phyloP scores from a whole-genome alignment of 1,284 basidiomycete genomes.

The Malassezia globosa region DNA sequence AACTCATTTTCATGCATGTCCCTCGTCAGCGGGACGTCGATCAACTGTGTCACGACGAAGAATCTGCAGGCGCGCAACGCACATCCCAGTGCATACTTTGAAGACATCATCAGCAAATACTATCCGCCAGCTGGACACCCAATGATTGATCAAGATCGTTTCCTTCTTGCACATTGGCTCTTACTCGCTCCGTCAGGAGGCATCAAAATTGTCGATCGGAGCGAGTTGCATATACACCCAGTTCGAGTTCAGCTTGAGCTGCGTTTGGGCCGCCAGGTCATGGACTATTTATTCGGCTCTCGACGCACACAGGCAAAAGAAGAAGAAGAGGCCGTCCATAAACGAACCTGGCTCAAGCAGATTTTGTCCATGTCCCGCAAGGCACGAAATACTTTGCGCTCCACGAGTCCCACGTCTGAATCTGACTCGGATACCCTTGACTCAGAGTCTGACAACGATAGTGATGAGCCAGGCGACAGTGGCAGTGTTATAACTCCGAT shows the following conservation, averaged over 20 bases:
- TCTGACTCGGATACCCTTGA: background rate
- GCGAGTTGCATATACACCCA: constrained; percentile 73
- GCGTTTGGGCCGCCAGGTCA: constrained; percentile 65
- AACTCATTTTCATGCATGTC: constrained; percentile 74
- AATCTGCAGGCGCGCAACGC: constrained; percentile 77
- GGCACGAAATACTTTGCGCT: background rate
- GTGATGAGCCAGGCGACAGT: background rate
- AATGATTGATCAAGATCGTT: constrained; percentile 35
- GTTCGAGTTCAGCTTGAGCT: constrained; percentile 63
- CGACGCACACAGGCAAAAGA: constrained; percentile 26
- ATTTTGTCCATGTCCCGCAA: background rate
- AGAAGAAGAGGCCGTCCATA: constrained; percentile 24
- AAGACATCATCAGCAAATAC: constrained; percentile 71
- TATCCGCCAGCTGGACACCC: constrained; percentile 21
- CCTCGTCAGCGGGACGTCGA: constrained; percentile 76
- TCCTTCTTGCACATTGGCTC: constrained; percentile 37
- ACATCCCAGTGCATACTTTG: constrained; percentile 68
- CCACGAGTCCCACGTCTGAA: background rate
- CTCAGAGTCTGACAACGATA: background rate
- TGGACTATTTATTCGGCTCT: constrained; percentile 69
- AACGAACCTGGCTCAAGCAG: constrained; percentile 9
- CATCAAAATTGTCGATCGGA: constrained; percentile 76
- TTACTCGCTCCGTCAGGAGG: constrained; percentile 65
- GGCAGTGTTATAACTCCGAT: background rate
- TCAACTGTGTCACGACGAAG: constrained; percentile 64